Conservation (phyloP, 2,329 filamentous ascomycete genomes). For the Penicillium sp. region DNA sequence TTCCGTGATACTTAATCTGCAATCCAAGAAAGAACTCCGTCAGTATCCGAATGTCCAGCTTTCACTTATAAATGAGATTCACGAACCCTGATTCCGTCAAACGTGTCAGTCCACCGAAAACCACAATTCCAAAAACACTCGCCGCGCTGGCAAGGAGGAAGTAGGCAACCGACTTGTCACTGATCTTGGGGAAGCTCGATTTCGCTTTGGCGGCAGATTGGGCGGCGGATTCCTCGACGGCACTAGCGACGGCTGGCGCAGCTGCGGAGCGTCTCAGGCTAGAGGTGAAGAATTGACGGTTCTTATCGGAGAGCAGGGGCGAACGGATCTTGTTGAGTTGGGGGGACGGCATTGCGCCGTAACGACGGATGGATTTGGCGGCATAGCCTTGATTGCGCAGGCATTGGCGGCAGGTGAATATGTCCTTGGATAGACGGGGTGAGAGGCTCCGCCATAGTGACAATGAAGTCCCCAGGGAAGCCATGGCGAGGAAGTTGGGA, state of each 20-base stretch:
- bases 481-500: conserved; percentile 32
- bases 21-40: conserved; percentile 10
- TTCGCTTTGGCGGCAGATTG: conserved; percentile 34
- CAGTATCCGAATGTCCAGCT: conserved; percentile 9
- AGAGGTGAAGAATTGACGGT: conserved; percentile 35
- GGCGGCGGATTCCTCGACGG: conserved; percentile 27
- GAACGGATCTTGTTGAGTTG: conserved; percentile 33
- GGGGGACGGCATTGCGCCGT: conserved; percentile 32
- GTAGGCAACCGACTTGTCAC: conserved; percentile 78
- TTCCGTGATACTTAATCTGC: conserved; percentile 94
- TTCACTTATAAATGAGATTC: background rate
- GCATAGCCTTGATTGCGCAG: conserved; percentile 37
- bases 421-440: conserved; percentile 41
- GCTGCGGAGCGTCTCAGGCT: conserved; percentile 27
- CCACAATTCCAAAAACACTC: conserved; percentile 94
- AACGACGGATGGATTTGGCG: conserved; percentile 36
- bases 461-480: conserved; percentile 35
- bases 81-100: conserved; percentile 89
- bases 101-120: conserved; percentile 90
- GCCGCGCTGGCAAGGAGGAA: conserved; percentile 91
- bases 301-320: conserved; percentile 25
- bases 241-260: conserved; percentile 22
- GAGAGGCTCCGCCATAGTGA: conserved; percentile 39
- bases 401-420: conserved; percentile 50
- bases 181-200: conserved; percentile 62